phyloP scores from a whole-genome alignment of 257 asterid species.

The Plectranthus barbatus region DNA sequence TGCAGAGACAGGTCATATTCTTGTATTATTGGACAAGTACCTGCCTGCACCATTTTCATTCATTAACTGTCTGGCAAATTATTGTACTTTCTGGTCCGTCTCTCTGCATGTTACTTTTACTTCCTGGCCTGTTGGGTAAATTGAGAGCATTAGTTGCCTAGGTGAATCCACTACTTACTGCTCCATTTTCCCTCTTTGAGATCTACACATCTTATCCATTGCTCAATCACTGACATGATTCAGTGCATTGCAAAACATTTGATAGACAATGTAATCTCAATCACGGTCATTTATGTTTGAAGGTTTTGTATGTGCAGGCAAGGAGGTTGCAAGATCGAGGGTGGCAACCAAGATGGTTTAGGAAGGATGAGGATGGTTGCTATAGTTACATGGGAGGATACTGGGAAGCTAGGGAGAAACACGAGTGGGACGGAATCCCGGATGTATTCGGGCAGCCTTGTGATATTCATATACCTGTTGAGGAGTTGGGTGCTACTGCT shows the following conservation, averaged over 20 bases:
- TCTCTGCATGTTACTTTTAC: too few species aligned
- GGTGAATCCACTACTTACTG: background rate
- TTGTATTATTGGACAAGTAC: too few species aligned
- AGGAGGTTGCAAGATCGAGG: slow-evolving; percentile 94
- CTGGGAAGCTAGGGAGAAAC: slow-evolving; percentile 88
- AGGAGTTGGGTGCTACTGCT: slow-evolving; percentile 12
- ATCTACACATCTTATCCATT: background rate
- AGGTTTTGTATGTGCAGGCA: too few species aligned
- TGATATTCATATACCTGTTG: slow-evolving; percentile 35
- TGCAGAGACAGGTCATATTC: slow-evolving; percentile 96
- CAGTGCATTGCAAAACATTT: too few species aligned
- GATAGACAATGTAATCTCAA: too few species aligned
- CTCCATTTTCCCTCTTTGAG: background rate
- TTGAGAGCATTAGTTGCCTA: background rate
- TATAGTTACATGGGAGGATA: slow-evolving; percentile 73
- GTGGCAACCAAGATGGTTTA: slow-evolving; percentile 92
- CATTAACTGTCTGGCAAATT: too few species aligned
- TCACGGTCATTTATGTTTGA: too few species aligned
- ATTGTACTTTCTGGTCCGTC: too few species aligned
- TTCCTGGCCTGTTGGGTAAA: too few species aligned
- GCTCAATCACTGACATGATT: background rate
- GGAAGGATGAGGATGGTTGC: slow-evolving; percentile 77
- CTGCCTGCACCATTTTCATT: too few species aligned
- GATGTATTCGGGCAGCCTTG: slow-evolving; percentile 64
- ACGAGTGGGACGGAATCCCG: slow-evolving; percentile 67